Evolutionary conservation across 768 basidiomycete species (phyloP).

Genomic region (Lanmaoa rubissima): DNA sequence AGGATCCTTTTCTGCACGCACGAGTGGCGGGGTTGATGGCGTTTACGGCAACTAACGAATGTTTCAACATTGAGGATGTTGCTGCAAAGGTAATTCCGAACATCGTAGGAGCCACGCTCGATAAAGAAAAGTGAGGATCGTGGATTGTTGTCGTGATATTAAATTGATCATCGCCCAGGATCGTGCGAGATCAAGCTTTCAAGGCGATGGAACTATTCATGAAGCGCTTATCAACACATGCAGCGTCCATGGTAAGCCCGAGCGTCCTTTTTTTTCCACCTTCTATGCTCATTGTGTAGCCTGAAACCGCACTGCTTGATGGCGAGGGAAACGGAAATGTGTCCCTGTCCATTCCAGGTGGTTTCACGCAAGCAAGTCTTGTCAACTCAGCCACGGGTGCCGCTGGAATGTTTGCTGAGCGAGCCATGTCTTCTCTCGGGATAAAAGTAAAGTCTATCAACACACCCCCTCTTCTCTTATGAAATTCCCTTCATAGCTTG

Average conservation of each 20-base stretch:
- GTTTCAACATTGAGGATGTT: conserved; percentile 84
- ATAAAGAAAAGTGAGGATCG: conserved; percentile 82
- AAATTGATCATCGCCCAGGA: conserved; percentile 40
- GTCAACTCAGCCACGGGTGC: conserved; percentile 89
- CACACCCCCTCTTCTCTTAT: background rate
- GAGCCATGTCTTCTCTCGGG: conserved; percentile 90
- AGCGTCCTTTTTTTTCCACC: background rate
- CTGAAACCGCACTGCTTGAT: conserved; percentile 50
- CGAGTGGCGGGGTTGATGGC: conserved; percentile 94
- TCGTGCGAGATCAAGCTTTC: conserved; percentile 95
- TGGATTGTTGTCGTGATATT: background rate
- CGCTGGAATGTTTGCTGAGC: conserved; percentile 88
- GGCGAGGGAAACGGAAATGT: conserved; percentile 32
- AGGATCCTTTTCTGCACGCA: conserved; percentile 90
- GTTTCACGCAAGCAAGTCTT: conserved; percentile 38
- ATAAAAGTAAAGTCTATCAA: conserved; percentile 56
- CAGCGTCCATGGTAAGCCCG: conserved; percentile 71
- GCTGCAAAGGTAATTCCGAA: conserved; percentile 88
- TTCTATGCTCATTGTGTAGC: conserved; percentile 37
- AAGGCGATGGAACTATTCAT: conserved; percentile 88
- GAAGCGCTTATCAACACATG: conserved; percentile 77
- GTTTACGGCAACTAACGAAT: conserved; percentile 91
- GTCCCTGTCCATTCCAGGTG: conserved; percentile 30
- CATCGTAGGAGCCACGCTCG: conserved; percentile 75
- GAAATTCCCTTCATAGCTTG: conserved; percentile 46